Percentiles rank a stretch among this genome's conserved stretches.
These are phyloP conservation scores for Eutrema yunnanense DNA, from an alignment of 345 rosid genomes.

Conservation along the genomic window DNA sequence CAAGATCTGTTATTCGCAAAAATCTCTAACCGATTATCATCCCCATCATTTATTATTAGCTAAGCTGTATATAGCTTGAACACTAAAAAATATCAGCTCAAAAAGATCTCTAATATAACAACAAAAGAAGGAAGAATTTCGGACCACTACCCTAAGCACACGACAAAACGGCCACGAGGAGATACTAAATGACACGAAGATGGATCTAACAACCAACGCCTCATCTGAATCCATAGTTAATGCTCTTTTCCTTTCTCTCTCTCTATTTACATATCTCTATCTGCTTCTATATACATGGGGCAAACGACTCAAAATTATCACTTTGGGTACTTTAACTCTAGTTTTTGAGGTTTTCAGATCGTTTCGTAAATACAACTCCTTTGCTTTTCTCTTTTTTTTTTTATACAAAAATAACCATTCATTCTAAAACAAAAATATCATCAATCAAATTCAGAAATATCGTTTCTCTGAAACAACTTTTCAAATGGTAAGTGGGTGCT, in stretches of 20 bases:
- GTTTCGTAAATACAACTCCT: neutral
- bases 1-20: too few species aligned
- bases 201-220: constrained; percentile 18
- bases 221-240: constrained; percentile 9
- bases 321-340: neutral
- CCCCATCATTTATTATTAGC: neutral
- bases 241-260: constrained; percentile 3
- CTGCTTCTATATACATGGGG: neutral
- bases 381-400: neutral
- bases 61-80: neutral
- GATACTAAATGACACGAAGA: neutral
- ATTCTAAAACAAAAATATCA: neutral
- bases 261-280: neutral
- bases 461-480: neutral
- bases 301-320: neutral
- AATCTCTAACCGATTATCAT: neutral
- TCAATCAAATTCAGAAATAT: neutral
- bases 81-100: neutral
- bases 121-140: neutral
- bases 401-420: neutral
- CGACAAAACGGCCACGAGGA: constrained; percentile 8
- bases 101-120: neutral
- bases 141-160: neutral
- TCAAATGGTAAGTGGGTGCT: constrained; percentile 16
- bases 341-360: neutral